Conservation (phyloP, 2,329 filamentous ascomycete genomes). For the Epichloe gansuensis region DNA sequence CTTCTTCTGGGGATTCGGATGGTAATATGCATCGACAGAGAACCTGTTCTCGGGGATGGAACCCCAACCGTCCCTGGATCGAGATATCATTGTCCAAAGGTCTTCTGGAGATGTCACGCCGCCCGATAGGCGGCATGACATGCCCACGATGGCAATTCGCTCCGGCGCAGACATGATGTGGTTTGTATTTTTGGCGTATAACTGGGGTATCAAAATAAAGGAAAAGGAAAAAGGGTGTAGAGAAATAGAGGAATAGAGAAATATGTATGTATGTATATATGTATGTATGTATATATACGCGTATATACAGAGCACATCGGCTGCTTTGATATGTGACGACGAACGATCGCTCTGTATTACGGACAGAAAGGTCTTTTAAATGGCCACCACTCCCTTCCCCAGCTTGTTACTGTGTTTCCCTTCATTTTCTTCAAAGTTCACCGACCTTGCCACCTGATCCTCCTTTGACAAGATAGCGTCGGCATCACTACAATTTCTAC, state of each 20-base stretch:
- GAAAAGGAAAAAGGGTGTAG: no score
- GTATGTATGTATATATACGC: no score
- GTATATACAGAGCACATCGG: not conserved
- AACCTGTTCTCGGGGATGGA: not conserved
- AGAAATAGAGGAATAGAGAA: no score
- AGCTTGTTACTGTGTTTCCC: no score
- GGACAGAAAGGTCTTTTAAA: not conserved
- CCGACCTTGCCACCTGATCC: not conserved
- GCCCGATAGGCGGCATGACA: constrained; percentile 13
- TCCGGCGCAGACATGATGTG: constrained; percentile 1
- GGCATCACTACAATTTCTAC: no score
- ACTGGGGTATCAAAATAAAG: not conserved
- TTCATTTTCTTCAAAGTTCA: no score
- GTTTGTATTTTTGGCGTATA: not conserved
- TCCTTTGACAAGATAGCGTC: not conserved
- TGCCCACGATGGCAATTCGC: constrained; percentile 12
- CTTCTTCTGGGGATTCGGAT: constrained; percentile 28
- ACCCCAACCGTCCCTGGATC: constrained; percentile 3
- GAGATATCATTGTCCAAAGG: constrained; percentile 9
- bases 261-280: no score
- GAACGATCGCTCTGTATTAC: not conserved
- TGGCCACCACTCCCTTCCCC: no score
- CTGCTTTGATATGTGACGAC: no score
- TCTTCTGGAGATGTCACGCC: constrained; percentile 9
- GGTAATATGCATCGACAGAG: constrained; percentile 21